These are phyloP conservation scores for Nitzschia sp. DNA, from an alignment of 108 stramenopile species.

Conservation along the genomic window DNA sequence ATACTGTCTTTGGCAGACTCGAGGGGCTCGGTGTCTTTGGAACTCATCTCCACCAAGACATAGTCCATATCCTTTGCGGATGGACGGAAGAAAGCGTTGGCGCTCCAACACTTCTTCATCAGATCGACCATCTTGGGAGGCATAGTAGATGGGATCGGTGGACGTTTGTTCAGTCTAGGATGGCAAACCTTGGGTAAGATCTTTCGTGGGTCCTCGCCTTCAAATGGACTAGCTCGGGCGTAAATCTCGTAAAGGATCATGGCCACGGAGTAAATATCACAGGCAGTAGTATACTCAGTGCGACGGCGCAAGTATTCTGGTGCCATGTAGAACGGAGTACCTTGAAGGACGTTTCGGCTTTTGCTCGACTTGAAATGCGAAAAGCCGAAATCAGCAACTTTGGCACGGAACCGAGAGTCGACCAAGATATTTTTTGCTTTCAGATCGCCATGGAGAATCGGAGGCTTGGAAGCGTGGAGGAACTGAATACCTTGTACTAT, in stretches of 20 bases:
- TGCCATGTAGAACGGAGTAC: constrained; percentile 89
- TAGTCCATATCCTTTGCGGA: constrained; percentile 20
- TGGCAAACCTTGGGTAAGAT: constrained; percentile 1
- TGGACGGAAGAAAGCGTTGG: constrained; percentile 19
- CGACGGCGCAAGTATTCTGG: constrained; percentile 69
- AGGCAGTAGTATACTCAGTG: constrained; percentile 43
- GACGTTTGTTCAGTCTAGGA: constrained; percentile 28
- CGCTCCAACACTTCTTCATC: constrained; percentile 31
- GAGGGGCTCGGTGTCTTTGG: constrained; percentile 44
- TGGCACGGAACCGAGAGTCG: constrained; percentile 45
- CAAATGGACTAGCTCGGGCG: constrained; percentile 51
- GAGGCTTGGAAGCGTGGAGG: constrained; percentile 51
- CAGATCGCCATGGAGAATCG: constrained; percentile 57
- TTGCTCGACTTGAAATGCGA: constrained; percentile 91
- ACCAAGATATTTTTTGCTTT: constrained; percentile 49
- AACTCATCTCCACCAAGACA: constrained; percentile 45
- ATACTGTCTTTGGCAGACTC: constrained; percentile 26
- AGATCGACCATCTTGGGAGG: constrained; percentile 11
- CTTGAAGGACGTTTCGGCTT: constrained; percentile 33
- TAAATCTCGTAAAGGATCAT: constrained; percentile 60
- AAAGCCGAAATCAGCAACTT: constrained; percentile 56
- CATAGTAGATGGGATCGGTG: constrained; percentile 15
- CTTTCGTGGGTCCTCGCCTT: constrained; percentile 45
- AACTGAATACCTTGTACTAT: constrained; percentile 47
- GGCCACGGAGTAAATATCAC: constrained; percentile 66